Evolutionary conservation across 768 basidiomycete species (phyloP), one percentile per base, ranked within the genome.

Genomic region (Polyporus arcularius): DNA sequence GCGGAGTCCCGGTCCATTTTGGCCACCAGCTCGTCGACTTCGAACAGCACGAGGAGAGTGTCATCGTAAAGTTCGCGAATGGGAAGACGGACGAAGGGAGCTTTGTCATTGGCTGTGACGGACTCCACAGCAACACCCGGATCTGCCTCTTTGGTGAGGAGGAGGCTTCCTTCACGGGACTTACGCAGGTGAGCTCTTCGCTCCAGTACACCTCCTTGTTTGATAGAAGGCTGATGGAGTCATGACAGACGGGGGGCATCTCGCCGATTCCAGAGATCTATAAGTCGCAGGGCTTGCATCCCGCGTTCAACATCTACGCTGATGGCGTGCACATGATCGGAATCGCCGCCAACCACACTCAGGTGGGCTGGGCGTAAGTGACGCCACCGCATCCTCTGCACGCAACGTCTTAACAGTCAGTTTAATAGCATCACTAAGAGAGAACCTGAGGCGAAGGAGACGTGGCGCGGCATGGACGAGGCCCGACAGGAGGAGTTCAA

Each of bases 71-170:
- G 4, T 76, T 80, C 60, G 69, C 65, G 39, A 76, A 76, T 51
- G 80, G 78, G 9, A 60, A 60, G 21, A 67, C 57, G 47, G 77
- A 74, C 46, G 72, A 62, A 0, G 78, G 74, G 4, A 74, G 73
- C 58, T 74, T 81, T 52, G 72, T 79, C 4, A 71, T 80, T 8
- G 80, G 79, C n/a, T 78, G 77, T 64, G 80, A 81, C 57, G 80
- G 80, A 10, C 67, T 81, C 59, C 79, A 80, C 62, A 77, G 76
- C 61, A 72, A 67, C 53, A 78, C 78, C 9, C 71, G 79, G 2
- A 65, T 62, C 18, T 62, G 70, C 11, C 66, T 80, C 14, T 78
- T 79, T 54, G 79, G 79, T 1, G 63, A 72, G 49, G 74, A 76
- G 49, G 57, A 65, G 26, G 69, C 74, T 8, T 51, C 66, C n/a